Evolutionary conservation across 192 early-diverging fungal genomes (phyloP), one percentile per base, ranked within the genome.

Genomic region (Fimicolochytrium jonesii): DNA sequence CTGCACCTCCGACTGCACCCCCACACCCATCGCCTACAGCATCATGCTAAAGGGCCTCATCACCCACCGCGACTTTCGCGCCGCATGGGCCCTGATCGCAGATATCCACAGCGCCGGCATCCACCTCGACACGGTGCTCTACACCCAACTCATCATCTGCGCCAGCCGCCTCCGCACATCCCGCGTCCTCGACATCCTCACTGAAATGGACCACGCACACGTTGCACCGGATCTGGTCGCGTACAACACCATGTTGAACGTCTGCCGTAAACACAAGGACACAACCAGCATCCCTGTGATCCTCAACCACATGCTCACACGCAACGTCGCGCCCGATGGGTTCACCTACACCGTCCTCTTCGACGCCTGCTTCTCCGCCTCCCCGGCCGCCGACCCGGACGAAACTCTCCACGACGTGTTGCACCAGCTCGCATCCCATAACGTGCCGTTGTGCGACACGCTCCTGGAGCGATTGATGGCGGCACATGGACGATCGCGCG

Each of bases 241-340:
- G 31, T 55, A 55, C 33, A 55, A 55, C 34, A 55, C 32, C 18
- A 25, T 55, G 4, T 26, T 55, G 13, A 55, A 55, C 25, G 53
- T 23, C 15, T 26, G 36, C 53, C 33, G 36, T 17, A 18, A 26
- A 10, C 53, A 33, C 17, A 15, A 18, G 2, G 33, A 13, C 33
- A 26, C 36, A 2, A 34, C 33, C 13, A 13, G 22, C n/a, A 37
- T 55, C n/a, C n/a, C 26, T 3, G 33, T 34, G 9, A 17, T 36
- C 2, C 18, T 55, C 11, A 34, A 15, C 33, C 33, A 55, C 53
- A 55, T 55, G 53, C 53, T 55, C 3, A 34, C 2, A 2, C 53
- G 33, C 17, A 25, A 25, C 5, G 4, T 55, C 17, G 18, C 32
- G 9, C 53, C 53, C 18, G 53, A 55, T 36, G 18, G 35, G 10